Evolutionary conservation across 495 filamentous ascomycete genomes (phyloP).

Genomic region (Penicillium crystallinum): DNA sequence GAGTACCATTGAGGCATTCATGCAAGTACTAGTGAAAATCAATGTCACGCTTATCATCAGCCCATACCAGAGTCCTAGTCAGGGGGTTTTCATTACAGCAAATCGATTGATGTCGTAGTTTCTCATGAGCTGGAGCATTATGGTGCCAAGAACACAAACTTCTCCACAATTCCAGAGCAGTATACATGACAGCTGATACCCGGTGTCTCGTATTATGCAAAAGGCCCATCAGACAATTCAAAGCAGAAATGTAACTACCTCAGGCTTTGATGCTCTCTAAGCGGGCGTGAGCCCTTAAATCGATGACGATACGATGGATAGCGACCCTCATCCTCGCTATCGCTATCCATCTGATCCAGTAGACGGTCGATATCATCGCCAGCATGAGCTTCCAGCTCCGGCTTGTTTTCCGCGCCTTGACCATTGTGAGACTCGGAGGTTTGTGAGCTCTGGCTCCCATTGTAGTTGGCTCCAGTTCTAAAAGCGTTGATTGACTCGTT

Average conservation of each 20-base stretch:
- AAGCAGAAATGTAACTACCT: conserved; percentile 9
- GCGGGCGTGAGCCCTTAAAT: conserved; percentile 4
- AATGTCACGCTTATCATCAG: conserved; percentile 2
- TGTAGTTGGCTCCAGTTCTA: conserved; percentile 6
- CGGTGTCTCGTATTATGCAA: not conserved
- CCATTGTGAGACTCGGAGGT: conserved; percentile 10
- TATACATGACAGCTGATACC: not conserved
- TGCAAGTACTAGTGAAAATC: not conserved
- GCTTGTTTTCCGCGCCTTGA: conserved; percentile 1
- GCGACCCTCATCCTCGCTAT: conserved; percentile 33
- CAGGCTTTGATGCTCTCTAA: conserved; percentile 4
- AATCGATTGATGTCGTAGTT: not conserved
- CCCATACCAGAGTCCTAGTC: not conserved
- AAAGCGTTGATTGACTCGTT: conserved; percentile 27
- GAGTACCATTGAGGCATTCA: not conserved
- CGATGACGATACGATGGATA: conserved; percentile 18
- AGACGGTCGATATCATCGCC: conserved; percentile 50
- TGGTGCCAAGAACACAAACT: not conserved
- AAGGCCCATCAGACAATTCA: not conserved
- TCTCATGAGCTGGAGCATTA: not conserved
- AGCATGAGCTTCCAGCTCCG: conserved; percentile 32
- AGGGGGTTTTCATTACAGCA: not conserved
- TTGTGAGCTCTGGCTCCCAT: conserved; percentile 20
- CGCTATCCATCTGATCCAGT: conserved; percentile 49
- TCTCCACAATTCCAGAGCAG: not conserved